These are phyloP conservation scores for Blastobotrys attinorum DNA, from an alignment of 805 yeast genomes.

Conservation along the genomic window DNA sequence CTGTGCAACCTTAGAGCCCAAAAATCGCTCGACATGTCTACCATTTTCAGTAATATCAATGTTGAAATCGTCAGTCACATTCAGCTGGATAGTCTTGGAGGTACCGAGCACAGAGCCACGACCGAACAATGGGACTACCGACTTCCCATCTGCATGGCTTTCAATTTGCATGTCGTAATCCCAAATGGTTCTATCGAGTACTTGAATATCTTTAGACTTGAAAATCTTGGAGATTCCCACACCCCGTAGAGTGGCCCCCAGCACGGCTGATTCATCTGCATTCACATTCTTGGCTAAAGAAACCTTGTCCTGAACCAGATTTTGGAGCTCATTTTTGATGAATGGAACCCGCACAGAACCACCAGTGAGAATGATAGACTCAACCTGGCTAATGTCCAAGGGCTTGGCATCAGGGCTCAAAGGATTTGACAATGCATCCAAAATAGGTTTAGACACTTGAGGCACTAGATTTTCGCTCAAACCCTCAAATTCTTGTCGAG, in stretches of 20 bases:
- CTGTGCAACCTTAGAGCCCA: slow-evolving; percentile 19
- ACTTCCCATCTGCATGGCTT: slow-evolving; percentile 23
- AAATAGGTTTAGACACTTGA: slow-evolving; percentile 48
- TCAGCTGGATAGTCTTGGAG: slow-evolving; percentile 31
- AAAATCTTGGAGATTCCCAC: slow-evolving; percentile 63
- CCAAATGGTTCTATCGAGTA: slow-evolving; percentile 48
- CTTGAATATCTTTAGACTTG: slow-evolving; percentile 51
- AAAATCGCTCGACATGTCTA: slow-evolving; percentile 25
- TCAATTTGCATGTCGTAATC: slow-evolving; percentile 36
- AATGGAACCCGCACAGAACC: slow-evolving; percentile 89
- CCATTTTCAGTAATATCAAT: slow-evolving; percentile 36
- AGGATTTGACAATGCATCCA: slow-evolving; percentile 39
- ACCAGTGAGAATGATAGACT: slow-evolving; percentile 75
- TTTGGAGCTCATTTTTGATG: slow-evolving; percentile 54
- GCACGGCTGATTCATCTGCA: slow-evolving; percentile 90
- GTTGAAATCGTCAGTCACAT: slow-evolving; percentile 23
- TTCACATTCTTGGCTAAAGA: slow-evolving; percentile 65
- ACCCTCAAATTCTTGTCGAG: slow-evolving; percentile 77
- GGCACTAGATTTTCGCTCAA: slow-evolving; percentile 36
- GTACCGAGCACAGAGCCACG: slow-evolving; percentile 37
- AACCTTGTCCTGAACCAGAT: slow-evolving; percentile 51
- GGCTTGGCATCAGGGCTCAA: slow-evolving; percentile 20
- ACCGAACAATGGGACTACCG: slow-evolving; percentile 34
- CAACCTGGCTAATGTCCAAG: slow-evolving; percentile 32
- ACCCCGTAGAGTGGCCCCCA: slow-evolving; percentile 84